A percentile compares a stretch with the other conserved stretches of the same genome.
Evolutionary conservation across 768 basidiomycete genomes (phyloP).

Genomic region (Phaeolepiota aurea): DNA sequence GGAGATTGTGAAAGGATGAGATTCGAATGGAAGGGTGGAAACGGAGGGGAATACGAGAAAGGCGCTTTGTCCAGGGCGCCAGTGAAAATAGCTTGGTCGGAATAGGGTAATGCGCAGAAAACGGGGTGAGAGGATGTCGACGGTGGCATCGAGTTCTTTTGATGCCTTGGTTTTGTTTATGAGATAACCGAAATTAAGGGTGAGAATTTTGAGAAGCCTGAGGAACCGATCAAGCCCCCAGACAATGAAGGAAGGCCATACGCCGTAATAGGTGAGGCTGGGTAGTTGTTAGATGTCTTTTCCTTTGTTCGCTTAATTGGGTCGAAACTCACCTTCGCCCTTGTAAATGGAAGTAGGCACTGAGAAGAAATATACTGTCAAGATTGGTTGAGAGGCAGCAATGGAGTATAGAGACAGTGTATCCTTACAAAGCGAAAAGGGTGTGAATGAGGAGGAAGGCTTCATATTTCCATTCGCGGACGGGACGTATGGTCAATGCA

Average conservation of each 20-base stretch:
- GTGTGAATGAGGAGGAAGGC: slow-evolving; percentile 44
- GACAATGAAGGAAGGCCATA: slow-evolving; percentile 44
- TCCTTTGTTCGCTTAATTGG: not conserved
- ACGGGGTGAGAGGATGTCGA: slow-evolving; percentile 33
- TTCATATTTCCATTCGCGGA: slow-evolving; percentile 41
- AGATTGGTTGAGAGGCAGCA: too few species aligned
- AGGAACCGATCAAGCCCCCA: slow-evolving; percentile 50
- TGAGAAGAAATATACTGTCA: slow-evolving; percentile 26
- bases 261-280: slow-evolving; percentile 24
- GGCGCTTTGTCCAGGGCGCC: slow-evolving; percentile 47
- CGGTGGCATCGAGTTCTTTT: slow-evolving; percentile 16
- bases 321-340: slow-evolving; percentile 16
- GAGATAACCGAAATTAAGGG: slow-evolving; percentile 35
- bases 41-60: slow-evolving; percentile 43
- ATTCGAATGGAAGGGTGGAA: slow-evolving; percentile 35
- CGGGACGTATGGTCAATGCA: slow-evolving; percentile 38
- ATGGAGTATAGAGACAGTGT: not conserved
- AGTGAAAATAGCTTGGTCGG: slow-evolving; percentile 28
- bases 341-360: slow-evolving; percentile 31
- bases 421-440: slow-evolving; percentile 24
- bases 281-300: not conserved
- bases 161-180: slow-evolving; percentile 8
- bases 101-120: slow-evolving; percentile 38
- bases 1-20: slow-evolving; percentile 59
- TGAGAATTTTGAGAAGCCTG: slow-evolving; percentile 34